These are phyloP conservation scores for Limnomonas spitsbergensis DNA, from an alignment of 139 green algal genomes.

Conservation along the genomic window DNA sequence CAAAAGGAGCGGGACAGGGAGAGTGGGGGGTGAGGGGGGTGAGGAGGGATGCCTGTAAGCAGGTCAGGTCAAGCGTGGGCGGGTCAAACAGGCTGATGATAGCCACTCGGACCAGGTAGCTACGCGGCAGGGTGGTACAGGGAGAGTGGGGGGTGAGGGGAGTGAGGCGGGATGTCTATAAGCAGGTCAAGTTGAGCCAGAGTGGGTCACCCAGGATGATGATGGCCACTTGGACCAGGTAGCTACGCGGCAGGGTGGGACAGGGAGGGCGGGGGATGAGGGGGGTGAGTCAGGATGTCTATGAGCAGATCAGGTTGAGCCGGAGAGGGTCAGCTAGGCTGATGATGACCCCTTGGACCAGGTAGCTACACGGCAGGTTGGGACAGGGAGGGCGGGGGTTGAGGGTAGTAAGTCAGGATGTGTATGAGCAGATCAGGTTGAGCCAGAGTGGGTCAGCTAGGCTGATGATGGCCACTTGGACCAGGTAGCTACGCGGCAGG, in stretches of 20 bases:
- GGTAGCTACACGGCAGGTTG: conserved; percentile 79
- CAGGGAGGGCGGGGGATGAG: not conserved
- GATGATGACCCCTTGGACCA: conserved; percentile 71
- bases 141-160: not conserved
- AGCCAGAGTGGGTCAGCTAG: conserved; percentile 77
- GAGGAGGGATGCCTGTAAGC: no score
- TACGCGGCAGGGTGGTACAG: no score
- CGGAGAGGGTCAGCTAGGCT: conserved; percentile 77
- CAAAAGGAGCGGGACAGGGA: not conserved
- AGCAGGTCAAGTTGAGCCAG: no score
- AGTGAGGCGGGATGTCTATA: no score
- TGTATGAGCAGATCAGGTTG: no score
- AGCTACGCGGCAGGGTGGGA: conserved; percentile 61
- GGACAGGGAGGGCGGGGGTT: not conserved
- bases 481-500: conserved; percentile 77
- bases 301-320: no score
- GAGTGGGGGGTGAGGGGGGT: not conserved
- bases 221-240: conserved; percentile 73
- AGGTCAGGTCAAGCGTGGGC: no score
- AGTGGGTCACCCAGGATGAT: conserved; percentile 75
- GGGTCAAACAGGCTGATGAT: conserved; percentile 80
- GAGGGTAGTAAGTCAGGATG: not conserved
- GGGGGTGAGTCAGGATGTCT: not conserved
- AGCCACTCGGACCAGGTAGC: conserved; percentile 76
- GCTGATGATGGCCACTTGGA: conserved; percentile 75